phyloP scores from a whole-genome alignment of 1,139 yeast genomes.

The Kodamaea ohmeri region DNA sequence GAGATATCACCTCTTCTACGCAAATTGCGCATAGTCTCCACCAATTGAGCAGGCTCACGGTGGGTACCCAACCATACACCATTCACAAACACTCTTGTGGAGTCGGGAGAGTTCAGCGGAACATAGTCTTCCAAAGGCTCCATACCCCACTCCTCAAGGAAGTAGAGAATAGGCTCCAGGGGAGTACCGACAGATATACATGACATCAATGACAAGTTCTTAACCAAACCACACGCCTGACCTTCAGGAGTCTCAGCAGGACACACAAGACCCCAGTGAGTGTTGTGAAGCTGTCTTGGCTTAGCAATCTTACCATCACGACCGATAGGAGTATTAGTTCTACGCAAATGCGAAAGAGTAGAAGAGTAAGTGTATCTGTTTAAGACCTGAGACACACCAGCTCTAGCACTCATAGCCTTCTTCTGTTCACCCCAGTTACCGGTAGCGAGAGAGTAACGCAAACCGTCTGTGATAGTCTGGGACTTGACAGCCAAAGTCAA shows the following conservation, averaged over 20 bases:
- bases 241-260: conserved; percentile 99
- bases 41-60: conserved; percentile 88
- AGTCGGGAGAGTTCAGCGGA: conserved; percentile 87
- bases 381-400: conserved; percentile 98
- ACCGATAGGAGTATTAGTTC: conserved; percentile 98
- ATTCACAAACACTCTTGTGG: conserved; percentile 92
- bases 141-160: conserved; percentile 99
- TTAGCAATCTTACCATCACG: conserved; percentile 98
- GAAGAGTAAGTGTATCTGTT: conserved; percentile 97
- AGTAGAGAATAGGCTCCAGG: conserved; percentile 90
- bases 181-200: conserved; percentile 97
- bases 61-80: conserved; percentile 99
- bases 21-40: conserved; percentile 84
- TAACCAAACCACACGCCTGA: conserved; percentile 98
- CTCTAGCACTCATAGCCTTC: conserved; percentile 98
- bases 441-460: conserved; percentile 95
- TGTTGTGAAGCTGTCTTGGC: conserved; percentile 97
- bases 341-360: conserved; percentile 93
- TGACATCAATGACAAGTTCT: conserved; percentile 92
- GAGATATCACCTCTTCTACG: conserved; percentile 95
- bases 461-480: conserved; percentile 94
- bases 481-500: conserved; percentile 95
- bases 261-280: conserved; percentile 99
- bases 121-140: conserved; percentile 95
- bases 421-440: conserved; percentile 99